These are phyloP conservation scores for Gracilaria gracilis DNA, from an alignment of 23 red algal species.

Conservation along the genomic window DNA sequence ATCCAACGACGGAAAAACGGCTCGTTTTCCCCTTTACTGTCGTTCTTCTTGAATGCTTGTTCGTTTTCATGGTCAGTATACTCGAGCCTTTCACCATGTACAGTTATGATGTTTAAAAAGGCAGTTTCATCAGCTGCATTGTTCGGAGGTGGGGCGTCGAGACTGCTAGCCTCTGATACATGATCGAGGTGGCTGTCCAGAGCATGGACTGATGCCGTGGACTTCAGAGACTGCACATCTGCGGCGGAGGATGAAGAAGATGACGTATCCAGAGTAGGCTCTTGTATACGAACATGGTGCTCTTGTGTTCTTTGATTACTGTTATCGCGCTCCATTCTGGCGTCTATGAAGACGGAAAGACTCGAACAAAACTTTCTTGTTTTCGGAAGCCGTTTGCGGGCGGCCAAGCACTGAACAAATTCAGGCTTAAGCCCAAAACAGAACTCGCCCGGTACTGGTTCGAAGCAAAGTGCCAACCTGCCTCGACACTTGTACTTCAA, in stretches of 20 bases:
- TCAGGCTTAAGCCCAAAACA: neutral
- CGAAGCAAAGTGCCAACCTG: too few species aligned
- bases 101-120: slow-evolving; percentile 29
- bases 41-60: slow-evolving; percentile 53
- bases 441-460: neutral
- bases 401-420: neutral
- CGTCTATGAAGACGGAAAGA: neutral
- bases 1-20: slow-evolving; percentile 22
- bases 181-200: neutral
- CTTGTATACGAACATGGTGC: slow-evolving; percentile 20
- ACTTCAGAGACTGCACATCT: neutral
- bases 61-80: slow-evolving; percentile 46
- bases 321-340: neutral
- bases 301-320: neutral
- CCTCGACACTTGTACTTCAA: neutral
- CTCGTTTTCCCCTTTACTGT: slow-evolving; percentile 27
- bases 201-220: neutral
- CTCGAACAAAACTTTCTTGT: neutral
- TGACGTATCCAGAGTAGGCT: neutral
- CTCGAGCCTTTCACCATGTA: slow-evolving; percentile 22
- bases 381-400: neutral
- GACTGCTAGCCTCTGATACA: neutral
- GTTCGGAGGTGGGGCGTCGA: neutral
- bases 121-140: slow-evolving; percentile 44
- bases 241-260: slow-evolving; percentile 17